phyloP scores from a whole-genome alignment of 495 filamentous ascomycete species.

The Xylona heveae region DNA sequence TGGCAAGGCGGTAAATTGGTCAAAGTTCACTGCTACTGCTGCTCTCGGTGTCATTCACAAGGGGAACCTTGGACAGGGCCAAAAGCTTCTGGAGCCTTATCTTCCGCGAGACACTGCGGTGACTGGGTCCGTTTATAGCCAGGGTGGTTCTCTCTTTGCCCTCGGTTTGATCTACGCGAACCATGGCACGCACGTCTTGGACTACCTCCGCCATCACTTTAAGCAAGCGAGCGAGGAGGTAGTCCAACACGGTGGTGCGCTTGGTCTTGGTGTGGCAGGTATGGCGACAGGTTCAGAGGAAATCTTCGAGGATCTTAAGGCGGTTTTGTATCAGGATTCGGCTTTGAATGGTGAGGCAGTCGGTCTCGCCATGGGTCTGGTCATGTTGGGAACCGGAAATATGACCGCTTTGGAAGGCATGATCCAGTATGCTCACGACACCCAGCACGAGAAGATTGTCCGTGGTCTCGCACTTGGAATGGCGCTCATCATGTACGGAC shows the following conservation, averaged over 20 bases:
- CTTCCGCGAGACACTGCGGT: slow-evolving; percentile 56
- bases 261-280: slow-evolving; percentile 88
- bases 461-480: slow-evolving; percentile 89
- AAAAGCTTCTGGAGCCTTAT: slow-evolving; percentile 87
- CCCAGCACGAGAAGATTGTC: slow-evolving; percentile 96
- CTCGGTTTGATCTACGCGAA: slow-evolving; percentile 96
- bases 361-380: slow-evolving; percentile 82
- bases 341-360: slow-evolving; percentile 95
- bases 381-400: slow-evolving; percentile 93
- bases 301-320: slow-evolving; percentile 80
- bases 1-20: slow-evolving; percentile 98
- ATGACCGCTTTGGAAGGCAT: slow-evolving; percentile 79
- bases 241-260: slow-evolving; percentile 86
- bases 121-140: slow-evolving; percentile 75
- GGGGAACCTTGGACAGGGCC: slow-evolving; percentile 79
- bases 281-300: slow-evolving; percentile 87
- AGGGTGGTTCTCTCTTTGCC: slow-evolving; percentile 87
- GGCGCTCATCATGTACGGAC: slow-evolving; percentile 95
- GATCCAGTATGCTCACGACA: slow-evolving; percentile 95
- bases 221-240: slow-evolving; percentile 76
- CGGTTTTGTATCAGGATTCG: slow-evolving; percentile 74
- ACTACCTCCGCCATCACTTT: slow-evolving; percentile 76
- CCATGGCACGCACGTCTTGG: slow-evolving; percentile 80
- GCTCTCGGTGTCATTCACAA: slow-evolving; percentile 92
- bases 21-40: slow-evolving; percentile 95